Evolutionary conservation across 106 monocot genomes (phyloP), one percentile per base, ranked within the genome.

Genomic region (Allium fistulosum): DNA sequence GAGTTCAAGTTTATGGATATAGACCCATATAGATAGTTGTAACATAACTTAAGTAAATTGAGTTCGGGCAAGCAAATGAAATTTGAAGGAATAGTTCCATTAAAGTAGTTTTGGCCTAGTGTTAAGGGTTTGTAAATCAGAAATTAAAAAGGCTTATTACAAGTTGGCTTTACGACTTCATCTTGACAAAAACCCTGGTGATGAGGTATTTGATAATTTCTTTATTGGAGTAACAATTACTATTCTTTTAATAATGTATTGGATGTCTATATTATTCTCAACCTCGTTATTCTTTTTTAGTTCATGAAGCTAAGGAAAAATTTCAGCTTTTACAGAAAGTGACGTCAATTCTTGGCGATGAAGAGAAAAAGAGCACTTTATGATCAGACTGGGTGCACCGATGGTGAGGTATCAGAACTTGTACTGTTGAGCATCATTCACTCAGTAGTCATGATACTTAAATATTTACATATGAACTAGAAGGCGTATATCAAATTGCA

Each of bases 121-220:
- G n/a, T n/a, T n/a, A n/a, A n/a, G n/a, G n/a, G n/a, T n/a, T n/a
- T n/a, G n/a, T n/a, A n/a, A n/a, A 49, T 87, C 87, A 58, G 92
- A 99, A 80, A 90, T 99, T 77, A 99, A 99, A 73, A 93, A 87
- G 62, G 99, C 93, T 51, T 99, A 99, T 69, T 74, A 90, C 75
- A 93, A 93, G n/a, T n/a, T n/a, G n/a, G n/a, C n/a, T n/a, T n/a
- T n/a, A n/a, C n/a, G n/a, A n/a, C n/a, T n/a, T n/a, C n/a, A n/a
- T n/a, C n/a, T n/a, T n/a, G n/a, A n/a, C n/a, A n/a, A n/a, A n/a
- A n/a, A 72, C 93, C 99, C 75, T 87, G 83, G 11, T n/a, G 85
- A 99, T 74, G 93, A 90, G 84, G 99, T 99, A 14, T 26, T 59
- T 26, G 9, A 67, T 69, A 8, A 14, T 47, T 58, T 57, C n/a